phyloP scores from a whole-genome alignment of 345 rosid species.

The Rhodamnia argentea region DNA sequence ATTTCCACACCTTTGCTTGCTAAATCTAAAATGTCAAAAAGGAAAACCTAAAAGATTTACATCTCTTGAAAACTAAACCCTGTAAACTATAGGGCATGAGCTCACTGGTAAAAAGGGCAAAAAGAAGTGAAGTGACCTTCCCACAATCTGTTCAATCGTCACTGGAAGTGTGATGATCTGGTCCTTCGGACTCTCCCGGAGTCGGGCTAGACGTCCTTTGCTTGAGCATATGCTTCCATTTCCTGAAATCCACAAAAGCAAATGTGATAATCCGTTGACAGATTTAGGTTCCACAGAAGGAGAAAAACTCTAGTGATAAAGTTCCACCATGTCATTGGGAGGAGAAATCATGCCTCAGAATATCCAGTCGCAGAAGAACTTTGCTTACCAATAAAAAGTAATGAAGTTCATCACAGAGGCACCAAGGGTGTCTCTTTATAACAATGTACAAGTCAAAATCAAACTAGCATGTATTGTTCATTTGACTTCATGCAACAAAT shows the following conservation, averaged over 20 bases:
- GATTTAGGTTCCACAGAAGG: background rate
- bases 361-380: background rate
- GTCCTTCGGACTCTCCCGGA: background rate
- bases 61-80: background rate
- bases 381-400: background rate
- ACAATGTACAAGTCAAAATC: background rate
- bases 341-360: background rate
- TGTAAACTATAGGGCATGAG: background rate
- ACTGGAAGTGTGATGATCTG: background rate
- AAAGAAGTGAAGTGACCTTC: background rate
- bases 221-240: conserved; percentile 15
- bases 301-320: background rate
- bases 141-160: background rate
- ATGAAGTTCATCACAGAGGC: background rate
- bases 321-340: background rate
- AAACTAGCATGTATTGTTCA: background rate
- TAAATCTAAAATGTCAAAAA: background rate
- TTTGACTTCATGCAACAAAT: background rate
- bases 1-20: background rate
- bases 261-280: background rate
- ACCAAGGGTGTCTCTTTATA: background rate
- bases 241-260: conserved; percentile 20
- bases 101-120: background rate
- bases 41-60: background rate
- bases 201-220: conserved; percentile 4